Conservation (phyloP, 106 monocot species). For the Platanthera zijinensis region DNA sequence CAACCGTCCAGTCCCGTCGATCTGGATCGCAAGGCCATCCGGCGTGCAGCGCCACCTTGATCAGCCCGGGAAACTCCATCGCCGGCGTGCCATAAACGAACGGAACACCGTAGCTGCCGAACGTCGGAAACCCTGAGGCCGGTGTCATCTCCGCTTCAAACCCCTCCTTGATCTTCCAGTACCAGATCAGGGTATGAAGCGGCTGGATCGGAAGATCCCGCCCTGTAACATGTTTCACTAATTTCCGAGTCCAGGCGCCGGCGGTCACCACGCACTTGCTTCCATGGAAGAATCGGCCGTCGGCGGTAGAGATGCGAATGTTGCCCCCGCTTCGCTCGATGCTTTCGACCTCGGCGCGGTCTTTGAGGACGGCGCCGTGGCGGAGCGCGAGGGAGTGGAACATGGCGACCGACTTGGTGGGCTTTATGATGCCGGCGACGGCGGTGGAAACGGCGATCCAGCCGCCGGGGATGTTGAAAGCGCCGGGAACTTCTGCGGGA, state of each 20-base stretch:
- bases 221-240: constrained; percentile 30
- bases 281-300: constrained; percentile 18
- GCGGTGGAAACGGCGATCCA: constrained; percentile 47
- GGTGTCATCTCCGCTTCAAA: constrained; percentile 22
- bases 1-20: constrained; percentile 38
- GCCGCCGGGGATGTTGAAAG: constrained; percentile 47
- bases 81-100: constrained; percentile 79
- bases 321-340: constrained; percentile 16
- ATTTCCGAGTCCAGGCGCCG: constrained; percentile 65
- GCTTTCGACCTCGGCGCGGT: constrained; percentile 32
- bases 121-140: constrained; percentile 66
- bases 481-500: constrained; percentile 22
- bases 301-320: constrained; percentile 27
- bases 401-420: constrained; percentile 90
- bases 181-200: constrained; percentile 54
- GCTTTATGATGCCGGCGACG: constrained; percentile 60
- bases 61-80: constrained; percentile 74
- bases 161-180: constrained; percentile 61
- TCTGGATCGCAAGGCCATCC: constrained; percentile 73
- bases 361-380: constrained; percentile 46
- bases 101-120: constrained; percentile 65
- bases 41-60: constrained; percentile 67
- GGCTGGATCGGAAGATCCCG: constrained; percentile 56
- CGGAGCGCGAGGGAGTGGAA: constrained; percentile 66
- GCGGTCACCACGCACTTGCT: constrained; percentile 63